Evolutionary conservation across 75 land plant genomes (phyloP).

Genomic region (Pinus albicaulis): DNA sequence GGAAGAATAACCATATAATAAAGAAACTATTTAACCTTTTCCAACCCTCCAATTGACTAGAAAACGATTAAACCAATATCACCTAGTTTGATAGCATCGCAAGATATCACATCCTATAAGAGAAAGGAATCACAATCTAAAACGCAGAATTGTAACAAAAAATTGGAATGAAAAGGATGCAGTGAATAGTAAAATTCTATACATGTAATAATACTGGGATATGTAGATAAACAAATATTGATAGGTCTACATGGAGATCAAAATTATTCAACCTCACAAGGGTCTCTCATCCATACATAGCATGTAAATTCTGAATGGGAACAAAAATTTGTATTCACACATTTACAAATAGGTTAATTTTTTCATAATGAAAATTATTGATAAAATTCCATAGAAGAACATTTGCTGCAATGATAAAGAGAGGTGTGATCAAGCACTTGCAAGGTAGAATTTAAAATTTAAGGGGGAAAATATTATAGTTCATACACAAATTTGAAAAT

Average conservation of each 20-base stretch:
- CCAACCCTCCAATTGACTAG: conserved; percentile 93
- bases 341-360: no score
- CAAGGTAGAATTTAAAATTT: no score
- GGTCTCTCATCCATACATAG: no score
- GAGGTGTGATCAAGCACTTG: no score
- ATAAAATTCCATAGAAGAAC: no score
- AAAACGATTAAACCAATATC: conserved; percentile 92
- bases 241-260: not conserved
- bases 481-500: no score
- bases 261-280: no score
- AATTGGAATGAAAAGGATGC: not conserved
- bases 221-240: not conserved
- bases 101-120: conserved; percentile 93
- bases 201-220: not conserved
- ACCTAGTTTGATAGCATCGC: conserved; percentile 95
- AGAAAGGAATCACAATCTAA: not conserved
- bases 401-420: no score
- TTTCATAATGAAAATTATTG: no score
- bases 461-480: no score
- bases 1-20: conserved; percentile 93
- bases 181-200: not conserved
- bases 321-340: no score
- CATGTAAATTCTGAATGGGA: no score
- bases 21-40: conserved; percentile 67
- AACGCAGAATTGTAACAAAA: not conserved